Base-by-base conservation (phyloP, 1,284 basidiomycete genomes). In the Ganoderma resinaceum region DNA sequence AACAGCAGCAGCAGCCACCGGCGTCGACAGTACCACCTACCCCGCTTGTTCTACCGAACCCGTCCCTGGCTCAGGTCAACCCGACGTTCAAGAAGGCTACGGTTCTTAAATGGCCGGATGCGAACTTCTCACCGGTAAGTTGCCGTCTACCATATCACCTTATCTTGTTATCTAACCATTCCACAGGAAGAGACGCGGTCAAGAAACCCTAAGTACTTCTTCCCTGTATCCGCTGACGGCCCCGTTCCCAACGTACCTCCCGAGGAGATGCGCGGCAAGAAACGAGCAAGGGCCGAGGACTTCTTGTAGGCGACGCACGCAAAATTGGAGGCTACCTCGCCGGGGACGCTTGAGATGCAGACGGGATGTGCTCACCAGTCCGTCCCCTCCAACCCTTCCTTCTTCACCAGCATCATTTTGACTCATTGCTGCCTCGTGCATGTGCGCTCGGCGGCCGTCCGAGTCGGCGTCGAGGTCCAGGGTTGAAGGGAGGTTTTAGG, bases 171-270 rank as follows among this genome's bases (percentile, higher is more conserved):
- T 43, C 61, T 62, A 23, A 62, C 20, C 2, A 11, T 49, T 53
- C 29, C 66, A 42, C 69, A 95, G 92, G 92, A 94, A 74, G 96
- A 97, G 80, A 90, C 89, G 74, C 90, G 95, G 69, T 91, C 95
- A 0, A 86, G 88, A 74, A 83, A 91, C 73, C 78, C 86, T n/a
- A 89, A 87, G 78, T 97, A 96, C 82, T 89, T 89, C 73, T 87
- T 87, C 78, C 78, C 78, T 63, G 80, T 81, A 68, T 73, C 76
- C 72, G 55, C 72, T 16, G 75, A 77, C 67, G 77, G 72, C 67
- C 73, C 72, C 68, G 76, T 71, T 63, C 72, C 57, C 66, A 69
- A 69, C 38, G 71, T 75, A 66, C 75, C 79, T 58, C 66, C 71
- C 35, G 90, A 92, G 70, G 91, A 92, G 74, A 81, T 86, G 67